A percentile compares a stretch with the other conserved stretches of the same genome.
These are phyloP conservation scores for Rhizodiscina lignyota DNA, from an alignment of 495 filamentous ascomycete species.

Conservation along the genomic window DNA sequence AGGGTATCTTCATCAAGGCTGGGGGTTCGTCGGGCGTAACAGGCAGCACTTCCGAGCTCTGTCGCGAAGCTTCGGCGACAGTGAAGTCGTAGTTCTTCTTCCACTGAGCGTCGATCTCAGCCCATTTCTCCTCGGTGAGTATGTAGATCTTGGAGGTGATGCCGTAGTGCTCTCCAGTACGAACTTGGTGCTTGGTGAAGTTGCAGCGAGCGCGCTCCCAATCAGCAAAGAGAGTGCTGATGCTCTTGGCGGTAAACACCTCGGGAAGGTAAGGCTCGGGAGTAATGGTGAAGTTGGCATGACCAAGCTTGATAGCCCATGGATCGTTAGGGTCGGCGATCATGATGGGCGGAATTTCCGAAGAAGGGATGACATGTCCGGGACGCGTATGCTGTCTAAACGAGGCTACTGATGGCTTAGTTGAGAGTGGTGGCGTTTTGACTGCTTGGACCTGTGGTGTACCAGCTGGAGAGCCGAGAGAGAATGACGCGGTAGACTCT, in stretches of 20 bases:
- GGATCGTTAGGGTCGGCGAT: conserved; percentile 52
- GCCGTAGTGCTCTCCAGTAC: conserved; percentile 77
- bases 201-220: conserved; percentile 71
- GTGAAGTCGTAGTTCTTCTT: conserved; percentile 42
- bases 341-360: conserved; percentile 42
- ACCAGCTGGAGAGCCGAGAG: conserved; percentile 22
- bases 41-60: conserved; percentile 14
- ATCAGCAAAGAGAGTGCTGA: conserved; percentile 51
- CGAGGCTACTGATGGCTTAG: conserved; percentile 62
- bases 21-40: conserved; percentile 26
- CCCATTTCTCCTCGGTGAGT: conserved; percentile 75
- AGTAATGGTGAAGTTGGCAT: conserved; percentile 81
- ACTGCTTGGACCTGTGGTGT: conserved; percentile 31
- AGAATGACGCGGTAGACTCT: conserved; percentile 20
- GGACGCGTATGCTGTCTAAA: conserved; percentile 34
- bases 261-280: conserved; percentile 66
- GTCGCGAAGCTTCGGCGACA: conserved; percentile 15
- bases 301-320: conserved; percentile 71
- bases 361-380: conserved; percentile 30
- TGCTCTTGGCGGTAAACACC: conserved; percentile 36
- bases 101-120: conserved; percentile 57
- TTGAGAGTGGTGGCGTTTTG: conserved; percentile 63
- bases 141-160: conserved; percentile 66
- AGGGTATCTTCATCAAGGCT: conserved; percentile 39
- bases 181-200: conserved; percentile 67